phyloP scores from a whole-genome alignment of 371 early-diverging fungal species.

The Parasitella parasitica region DNA sequence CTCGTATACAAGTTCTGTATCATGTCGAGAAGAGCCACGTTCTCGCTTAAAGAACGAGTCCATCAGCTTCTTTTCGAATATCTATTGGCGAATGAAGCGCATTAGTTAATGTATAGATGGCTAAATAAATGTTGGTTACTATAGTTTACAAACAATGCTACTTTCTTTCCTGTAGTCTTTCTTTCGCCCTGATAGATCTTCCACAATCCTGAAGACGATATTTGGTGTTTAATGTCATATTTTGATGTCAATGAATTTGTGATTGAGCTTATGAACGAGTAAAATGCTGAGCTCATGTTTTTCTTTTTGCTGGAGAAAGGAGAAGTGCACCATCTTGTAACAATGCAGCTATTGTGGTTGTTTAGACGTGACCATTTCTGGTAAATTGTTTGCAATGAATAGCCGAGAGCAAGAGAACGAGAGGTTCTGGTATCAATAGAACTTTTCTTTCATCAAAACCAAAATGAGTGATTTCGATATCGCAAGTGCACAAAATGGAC shows the following conservation, averaged over 20 bases:
- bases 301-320: background rate
- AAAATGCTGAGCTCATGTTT: constrained; percentile 50
- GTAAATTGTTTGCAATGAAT: background rate
- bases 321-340: background rate
- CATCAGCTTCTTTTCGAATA: constrained; percentile 73
- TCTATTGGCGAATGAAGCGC: constrained; percentile 29
- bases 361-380: background rate
- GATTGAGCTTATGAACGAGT: constrained; percentile 50
- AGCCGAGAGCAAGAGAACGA: background rate
- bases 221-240: constrained; percentile 54
- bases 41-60: constrained; percentile 56
- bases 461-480: constrained; percentile 41
- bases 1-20: constrained; percentile 60
- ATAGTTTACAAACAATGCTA: constrained; percentile 60
- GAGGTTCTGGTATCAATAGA: too few relatives aligned
- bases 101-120: background rate
- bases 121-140: background rate
- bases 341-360: background rate
- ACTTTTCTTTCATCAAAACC: background rate
- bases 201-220: constrained; percentile 64
- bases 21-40: constrained; percentile 46
- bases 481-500: constrained; percentile 11
- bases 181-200: constrained; percentile 64
- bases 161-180: constrained; percentile 61
- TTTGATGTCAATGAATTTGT: constrained; percentile 49